Evolutionary conservation across 1,284 basidiomycete genomes (phyloP).

Genomic region (Cutaneotrichosporon arboriforme): DNA sequence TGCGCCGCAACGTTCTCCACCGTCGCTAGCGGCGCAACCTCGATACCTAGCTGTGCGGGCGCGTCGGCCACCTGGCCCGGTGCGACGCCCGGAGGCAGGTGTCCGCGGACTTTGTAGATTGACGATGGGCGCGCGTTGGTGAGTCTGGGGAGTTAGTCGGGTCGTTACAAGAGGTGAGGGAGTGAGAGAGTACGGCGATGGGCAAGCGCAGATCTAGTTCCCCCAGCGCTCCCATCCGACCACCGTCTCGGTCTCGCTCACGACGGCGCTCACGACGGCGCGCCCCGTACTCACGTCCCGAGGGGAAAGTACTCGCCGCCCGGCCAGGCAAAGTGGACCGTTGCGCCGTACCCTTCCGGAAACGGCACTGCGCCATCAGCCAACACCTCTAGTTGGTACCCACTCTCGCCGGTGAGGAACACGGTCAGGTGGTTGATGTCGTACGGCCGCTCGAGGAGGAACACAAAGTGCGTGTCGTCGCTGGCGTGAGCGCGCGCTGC

Average conservation of each 20-base stretch:
- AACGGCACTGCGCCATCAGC: slow-evolving; percentile 51
- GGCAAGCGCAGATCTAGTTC: too few relatives aligned
- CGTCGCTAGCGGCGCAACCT: slow-evolving; percentile 54
- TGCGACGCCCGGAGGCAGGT: slow-evolving; percentile 42
- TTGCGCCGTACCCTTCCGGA: slow-evolving; percentile 80
- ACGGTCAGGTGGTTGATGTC: slow-evolving; percentile 85
- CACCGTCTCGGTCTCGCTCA: too few relatives aligned
- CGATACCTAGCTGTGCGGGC: slow-evolving; percentile 53
- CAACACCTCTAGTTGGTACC: slow-evolving; percentile 26
- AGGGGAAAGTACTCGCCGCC: slow-evolving; percentile 80
- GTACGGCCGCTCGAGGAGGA: slow-evolving; percentile 68
- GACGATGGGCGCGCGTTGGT: slow-evolving; percentile 88
- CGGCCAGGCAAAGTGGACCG: slow-evolving; percentile 85
- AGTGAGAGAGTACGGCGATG: too few relatives aligned
- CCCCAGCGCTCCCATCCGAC: too few relatives aligned
- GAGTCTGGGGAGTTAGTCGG: slow-evolving; percentile 56
- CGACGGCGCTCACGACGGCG: too few relatives aligned
- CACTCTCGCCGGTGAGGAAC: slow-evolving; percentile 75
- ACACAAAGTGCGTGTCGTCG: slow-evolving; percentile 75
- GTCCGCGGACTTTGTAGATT: slow-evolving; percentile 74
- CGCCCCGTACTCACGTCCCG: slow-evolving; percentile 64
- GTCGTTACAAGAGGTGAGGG: neutral
- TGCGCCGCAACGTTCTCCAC: slow-evolving; percentile 48
- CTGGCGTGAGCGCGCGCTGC: slow-evolving; percentile 16
- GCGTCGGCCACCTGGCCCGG: slow-evolving; percentile 30